phyloP scores from a whole-genome alignment of 495 filamentous ascomycete species.

The Hypoxylon subgilvum region DNA sequence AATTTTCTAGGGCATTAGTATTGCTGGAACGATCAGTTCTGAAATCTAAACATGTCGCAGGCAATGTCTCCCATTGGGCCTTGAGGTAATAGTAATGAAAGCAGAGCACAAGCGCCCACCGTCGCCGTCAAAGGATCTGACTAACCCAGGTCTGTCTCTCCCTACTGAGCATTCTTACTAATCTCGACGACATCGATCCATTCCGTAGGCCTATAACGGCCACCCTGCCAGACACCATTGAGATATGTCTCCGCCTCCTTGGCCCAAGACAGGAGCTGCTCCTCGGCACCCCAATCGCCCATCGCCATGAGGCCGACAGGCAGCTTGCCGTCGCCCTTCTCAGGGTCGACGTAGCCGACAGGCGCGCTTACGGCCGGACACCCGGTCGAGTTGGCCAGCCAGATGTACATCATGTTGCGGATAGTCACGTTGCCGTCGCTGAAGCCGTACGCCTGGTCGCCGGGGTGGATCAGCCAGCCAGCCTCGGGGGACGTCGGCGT shows the following conservation, averaged over 20 bases:
- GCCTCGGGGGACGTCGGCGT: conserved; percentile 78
- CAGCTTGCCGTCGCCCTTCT: conserved; percentile 51
- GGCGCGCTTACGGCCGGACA: conserved; percentile 80
- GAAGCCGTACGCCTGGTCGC: conserved; percentile 66
- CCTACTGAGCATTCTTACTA: conserved; percentile 29
- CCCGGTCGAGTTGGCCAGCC: conserved; percentile 83
- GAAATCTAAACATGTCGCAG: too few species aligned
- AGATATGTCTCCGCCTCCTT: conserved; percentile 66
- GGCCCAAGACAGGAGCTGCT: conserved; percentile 76
- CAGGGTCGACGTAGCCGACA: conserved; percentile 69
- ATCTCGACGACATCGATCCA: conserved; percentile 52
- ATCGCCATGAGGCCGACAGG: conserved; percentile 90
- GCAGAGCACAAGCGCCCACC: too few species aligned
- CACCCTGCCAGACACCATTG: conserved; percentile 44
- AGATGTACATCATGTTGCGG: conserved; percentile 86
- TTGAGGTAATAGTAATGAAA: too few species aligned
- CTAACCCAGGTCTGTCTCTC: not conserved
- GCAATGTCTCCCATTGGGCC: too few species aligned
- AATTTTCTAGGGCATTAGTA: too few species aligned
- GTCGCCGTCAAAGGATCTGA: not conserved
- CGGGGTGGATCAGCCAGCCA: conserved; percentile 67
- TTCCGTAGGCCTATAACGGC: conserved; percentile 45
- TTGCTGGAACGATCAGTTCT: too few species aligned
- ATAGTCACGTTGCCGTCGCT: conserved; percentile 75
- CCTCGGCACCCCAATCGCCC: conserved; percentile 87